phyloP scores from a whole-genome alignment of 176 grass and related monocot genomes.

The Aegilops longissima region DNA sequence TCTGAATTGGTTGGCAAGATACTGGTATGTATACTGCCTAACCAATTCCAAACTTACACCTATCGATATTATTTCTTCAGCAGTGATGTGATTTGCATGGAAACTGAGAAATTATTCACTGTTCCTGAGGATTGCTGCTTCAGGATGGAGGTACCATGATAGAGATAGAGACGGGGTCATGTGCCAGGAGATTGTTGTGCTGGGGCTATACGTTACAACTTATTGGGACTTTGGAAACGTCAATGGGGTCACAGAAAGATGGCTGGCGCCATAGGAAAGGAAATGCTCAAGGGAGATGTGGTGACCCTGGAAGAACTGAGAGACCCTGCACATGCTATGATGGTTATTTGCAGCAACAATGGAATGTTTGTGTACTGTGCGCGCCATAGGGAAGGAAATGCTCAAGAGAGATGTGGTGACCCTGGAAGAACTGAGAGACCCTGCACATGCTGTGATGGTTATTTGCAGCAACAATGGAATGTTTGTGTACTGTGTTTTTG shows the following conservation, averaged over 20 bases:
- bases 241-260: background rate
- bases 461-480: background rate
- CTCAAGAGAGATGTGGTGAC: background rate
- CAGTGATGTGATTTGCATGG: background rate
- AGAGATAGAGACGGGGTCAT: background rate
- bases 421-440: background rate
- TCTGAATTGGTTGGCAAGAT: slow-evolving; percentile 1
- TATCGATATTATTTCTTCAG: background rate
- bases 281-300: background rate
- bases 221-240: background rate
- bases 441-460: background rate
- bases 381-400: background rate
- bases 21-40: background rate
- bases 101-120: background rate
- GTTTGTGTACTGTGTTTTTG: background rate
- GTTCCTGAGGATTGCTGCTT: background rate
- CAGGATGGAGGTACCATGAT: background rate
- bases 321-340: background rate
- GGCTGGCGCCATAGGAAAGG: background rate
- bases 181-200: background rate
- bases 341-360: background rate
- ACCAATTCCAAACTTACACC: background rate
- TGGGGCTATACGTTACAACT: background rate
- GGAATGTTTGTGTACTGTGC: background rate
- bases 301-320: background rate